Evolutionary conservation across 2,329 filamentous ascomycete genomes (phyloP), one percentile per base, ranked within the genome.

Genomic region (Hypoxylon sp.): DNA sequence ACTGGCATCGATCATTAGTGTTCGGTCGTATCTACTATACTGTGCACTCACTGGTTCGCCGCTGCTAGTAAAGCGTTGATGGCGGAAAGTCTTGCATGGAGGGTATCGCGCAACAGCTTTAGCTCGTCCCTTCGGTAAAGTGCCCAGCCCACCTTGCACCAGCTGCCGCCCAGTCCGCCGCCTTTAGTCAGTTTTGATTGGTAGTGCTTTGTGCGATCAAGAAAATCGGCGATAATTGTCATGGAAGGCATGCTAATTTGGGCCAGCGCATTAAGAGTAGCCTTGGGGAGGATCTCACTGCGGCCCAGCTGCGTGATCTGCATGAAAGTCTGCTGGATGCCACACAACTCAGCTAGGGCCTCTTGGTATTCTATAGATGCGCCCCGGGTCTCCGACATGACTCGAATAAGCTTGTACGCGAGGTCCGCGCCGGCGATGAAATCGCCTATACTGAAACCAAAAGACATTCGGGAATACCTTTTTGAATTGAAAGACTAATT

Each of bases 391-490:
- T 71, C 70, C 13, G 70, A 60, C 34, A 75, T 59, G 20, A 69
- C 67, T 37, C 71, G 68, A 51, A 76, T 69, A 1, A 75, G 71
- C 19, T 71, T 65, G 44, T 68, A 55, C 19, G 75, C 66, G 22
- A 77, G 64, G 37, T 70, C 71, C 10, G 75, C 63, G 7, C 67
- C 73, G 1, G 70, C 67, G 26, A 75, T 66, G 15, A 76, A 68
- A 58, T 76, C 74, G 41, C 72, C 71, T 32, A 73, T 65, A 2
- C 69, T 68, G 65, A 73, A 77, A 6, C 74, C 75, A 56, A 77
- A 76, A 15, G 68, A 65, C 65, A 68, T 59, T 10, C 11, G 4
- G 4, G 24, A 26, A 26, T 7, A 4, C 24, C 24, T 26, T 26
- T 26, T 26, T 26, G 24, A 26, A 26, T 26, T 26, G 24, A 7